Base-by-base conservation (phyloP, 805 yeast species). In the Priceomyces medius region DNA sequence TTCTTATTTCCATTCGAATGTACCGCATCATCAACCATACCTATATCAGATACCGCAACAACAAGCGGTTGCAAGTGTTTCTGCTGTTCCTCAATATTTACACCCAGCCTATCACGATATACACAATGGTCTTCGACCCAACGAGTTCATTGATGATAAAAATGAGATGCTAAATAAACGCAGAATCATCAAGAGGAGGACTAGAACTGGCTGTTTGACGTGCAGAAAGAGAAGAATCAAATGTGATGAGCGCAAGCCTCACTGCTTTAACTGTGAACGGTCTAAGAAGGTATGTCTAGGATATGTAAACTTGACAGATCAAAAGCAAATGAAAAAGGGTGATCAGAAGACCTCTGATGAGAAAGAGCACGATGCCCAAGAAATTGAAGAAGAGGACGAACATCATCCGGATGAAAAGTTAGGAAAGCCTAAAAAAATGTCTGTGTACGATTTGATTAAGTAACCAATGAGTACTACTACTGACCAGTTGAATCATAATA, bases 171-270 rank as follows among this genome's bases (percentile, higher is more conserved):
- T 64, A 37, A 57, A 59, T 49, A 67, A 66, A 44, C 55, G 75
- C 37, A 58, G 77, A 36, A 68, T 73, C 46, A 71, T 78, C 45
- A 75, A 80, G 52, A 66, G 83, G 35, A 67, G 90, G 38, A 84
- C 89, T 2, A 68, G 85, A 53, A 83, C 89, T 0, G 91, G 91
- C 2, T 84, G 90, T 57, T 60, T 82, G 42, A 84, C 90, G 1
- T 84, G 90, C 56, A 71, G 89, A 24, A 76, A 79, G 54, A 64
- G 89, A 46, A 66, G 89, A 34, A 81, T 83, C 53, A 83, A 83
- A 63, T 84, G 90, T 60, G 90, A 84, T 59, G 90, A 84, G 63
- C 60, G 81, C 37, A 83, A 80, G 51, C 88, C 89, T 1, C 68
- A 73, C 42, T 84, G 90, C 56, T 69, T 66, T 50, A 83, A 84